Percentiles rank a stretch among this genome's conserved stretches.
phyloP scores from a whole-genome alignment of 2,329 filamentous ascomycete species.

The Ophiostoma australiae region DNA sequence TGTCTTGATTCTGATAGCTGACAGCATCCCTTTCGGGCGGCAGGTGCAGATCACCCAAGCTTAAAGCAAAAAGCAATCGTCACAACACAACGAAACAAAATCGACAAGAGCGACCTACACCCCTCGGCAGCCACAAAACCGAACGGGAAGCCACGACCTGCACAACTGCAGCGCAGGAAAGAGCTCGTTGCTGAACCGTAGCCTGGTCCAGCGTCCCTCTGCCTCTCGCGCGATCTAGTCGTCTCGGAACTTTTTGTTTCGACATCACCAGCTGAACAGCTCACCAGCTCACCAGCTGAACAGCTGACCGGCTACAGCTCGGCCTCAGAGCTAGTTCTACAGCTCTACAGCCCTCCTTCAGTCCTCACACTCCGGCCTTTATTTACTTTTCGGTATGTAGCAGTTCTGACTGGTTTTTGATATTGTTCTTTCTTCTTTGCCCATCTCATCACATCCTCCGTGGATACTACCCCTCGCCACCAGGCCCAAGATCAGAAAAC shows the following conservation, averaged over 20 bases:
- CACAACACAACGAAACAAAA: neutral
- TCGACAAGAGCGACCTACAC: neutral
- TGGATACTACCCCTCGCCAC: neutral
- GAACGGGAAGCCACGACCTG: neutral
- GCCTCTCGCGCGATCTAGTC: neutral
- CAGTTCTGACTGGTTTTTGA: neutral
- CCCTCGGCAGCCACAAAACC: neutral
- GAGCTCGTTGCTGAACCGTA: neutral
- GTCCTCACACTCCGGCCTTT: neutral
- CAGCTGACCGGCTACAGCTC: neutral
- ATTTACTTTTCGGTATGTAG: neutral
- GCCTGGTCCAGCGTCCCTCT: neutral
- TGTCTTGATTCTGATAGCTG: constrained; percentile 20
- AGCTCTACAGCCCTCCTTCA: neutral
- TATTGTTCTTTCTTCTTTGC: neutral
- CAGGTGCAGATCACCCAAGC: constrained; percentile 5
- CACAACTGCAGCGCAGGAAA: neutral
- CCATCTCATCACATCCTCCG: neutral
- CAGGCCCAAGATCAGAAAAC: neutral
- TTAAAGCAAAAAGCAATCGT: neutral
- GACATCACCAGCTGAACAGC: neutral
- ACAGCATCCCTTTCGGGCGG: constrained; percentile 2
- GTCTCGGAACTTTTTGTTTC: neutral
- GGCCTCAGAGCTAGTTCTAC: neutral
- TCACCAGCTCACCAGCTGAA: too few species aligned